Percentiles rank a stretch among this genome's conserved stretches.
Conservation (phyloP, 768 basidiomycete genomes). For the Tylopilus rubrobrunneus region DNA sequence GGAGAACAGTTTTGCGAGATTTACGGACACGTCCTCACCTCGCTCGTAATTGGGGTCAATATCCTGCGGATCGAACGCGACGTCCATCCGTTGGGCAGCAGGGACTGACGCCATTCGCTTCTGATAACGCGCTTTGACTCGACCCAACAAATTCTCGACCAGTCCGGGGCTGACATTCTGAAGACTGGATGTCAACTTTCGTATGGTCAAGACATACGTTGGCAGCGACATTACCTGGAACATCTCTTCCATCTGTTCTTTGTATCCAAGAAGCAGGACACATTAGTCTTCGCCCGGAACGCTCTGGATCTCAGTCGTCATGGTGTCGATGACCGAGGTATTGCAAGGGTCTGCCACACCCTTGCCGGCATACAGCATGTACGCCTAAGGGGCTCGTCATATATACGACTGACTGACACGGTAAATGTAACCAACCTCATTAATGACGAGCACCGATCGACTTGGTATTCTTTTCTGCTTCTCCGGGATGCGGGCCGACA, state of each 20-base stretch:
- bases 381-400: constrained; percentile 17
- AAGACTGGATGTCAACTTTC: neutral
- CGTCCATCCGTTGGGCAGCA: constrained; percentile 20
- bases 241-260: constrained; percentile 66
- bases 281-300: constrained; percentile 68
- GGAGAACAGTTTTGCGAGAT: constrained; percentile 56
- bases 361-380: constrained; percentile 57
- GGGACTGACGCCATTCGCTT: constrained; percentile 33
- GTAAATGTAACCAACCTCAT: constrained; percentile 44
- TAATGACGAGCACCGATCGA: constrained; percentile 66
- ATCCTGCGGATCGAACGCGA: constrained; percentile 44
- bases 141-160: constrained; percentile 57
- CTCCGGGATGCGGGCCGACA: constrained; percentile 51
- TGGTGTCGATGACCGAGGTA: constrained; percentile 69
- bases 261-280: constrained; percentile 64
- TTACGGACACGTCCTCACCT: constrained; percentile 40
- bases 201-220: neutral
- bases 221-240: constrained; percentile 51
- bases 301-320: constrained; percentile 72
- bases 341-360: constrained; percentile 48
- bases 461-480: constrained; percentile 64
- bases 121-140: constrained; percentile 49
- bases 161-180: constrained; percentile 74
- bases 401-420: too few relatives aligned
- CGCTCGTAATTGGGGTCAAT: constrained; percentile 66